phyloP scores from a whole-genome alignment of 192 early-diverging fungal genomes.

The Backusella luteola region DNA sequence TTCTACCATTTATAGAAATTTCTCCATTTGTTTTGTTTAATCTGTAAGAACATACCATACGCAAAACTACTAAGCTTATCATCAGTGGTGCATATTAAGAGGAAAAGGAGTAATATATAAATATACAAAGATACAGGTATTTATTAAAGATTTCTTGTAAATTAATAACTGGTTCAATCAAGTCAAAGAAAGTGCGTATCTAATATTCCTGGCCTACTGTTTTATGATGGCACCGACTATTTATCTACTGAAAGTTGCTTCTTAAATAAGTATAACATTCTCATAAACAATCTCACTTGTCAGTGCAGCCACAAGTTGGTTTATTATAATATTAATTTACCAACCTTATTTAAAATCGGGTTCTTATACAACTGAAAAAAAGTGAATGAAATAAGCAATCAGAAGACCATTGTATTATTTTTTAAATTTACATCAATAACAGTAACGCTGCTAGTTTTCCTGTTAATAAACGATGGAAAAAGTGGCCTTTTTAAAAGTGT shows the following conservation, averaged over 20 bases:
- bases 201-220: neutral
- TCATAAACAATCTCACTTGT: neutral
- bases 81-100: neutral
- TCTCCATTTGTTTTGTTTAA: neutral
- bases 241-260: neutral
- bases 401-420: neutral
- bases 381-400: neutral
- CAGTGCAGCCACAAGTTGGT: neutral
- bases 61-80: neutral
- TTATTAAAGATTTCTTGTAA: neutral
- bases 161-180: neutral
- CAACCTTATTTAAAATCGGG: neutral
- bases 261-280: neutral
- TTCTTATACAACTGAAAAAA: neutral
- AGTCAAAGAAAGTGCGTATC: neutral
- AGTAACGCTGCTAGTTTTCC: neutral
- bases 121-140: neutral
- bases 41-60: neutral
- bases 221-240: neutral
- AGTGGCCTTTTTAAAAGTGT: too few relatives aligned
- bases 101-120: neutral
- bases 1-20: neutral
- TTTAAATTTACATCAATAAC: neutral
- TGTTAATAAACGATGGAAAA: neutral
- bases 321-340: neutral